These are phyloP conservation scores for Xylaria nigripes DNA, from an alignment of 495 filamentous ascomycete species.

Conservation along the genomic window DNA sequence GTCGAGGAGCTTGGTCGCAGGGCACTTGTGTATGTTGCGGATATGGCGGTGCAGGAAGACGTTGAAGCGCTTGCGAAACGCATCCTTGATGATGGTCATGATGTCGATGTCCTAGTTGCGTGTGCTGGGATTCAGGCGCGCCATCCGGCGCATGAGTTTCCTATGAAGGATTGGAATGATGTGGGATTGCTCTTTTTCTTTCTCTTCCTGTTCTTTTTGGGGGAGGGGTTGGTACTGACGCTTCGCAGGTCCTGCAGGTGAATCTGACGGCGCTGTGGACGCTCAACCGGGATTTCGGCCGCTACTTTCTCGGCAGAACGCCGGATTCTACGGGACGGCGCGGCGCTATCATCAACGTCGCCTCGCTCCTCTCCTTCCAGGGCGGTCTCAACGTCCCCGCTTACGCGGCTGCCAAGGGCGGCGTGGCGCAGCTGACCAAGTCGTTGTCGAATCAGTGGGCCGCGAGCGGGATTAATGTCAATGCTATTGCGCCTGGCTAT, in stretches of 20 bases:
- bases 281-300: slow-evolving; percentile 13
- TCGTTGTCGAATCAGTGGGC: slow-evolving; percentile 66
- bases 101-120: slow-evolving; percentile 16
- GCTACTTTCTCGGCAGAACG: slow-evolving; percentile 8
- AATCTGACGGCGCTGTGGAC: slow-evolving; percentile 9
- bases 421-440: slow-evolving; percentile 52
- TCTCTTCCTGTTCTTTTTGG: not conserved
- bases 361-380: slow-evolving; percentile 13
- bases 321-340: slow-evolving; percentile 8
- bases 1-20: slow-evolving; percentile 10
- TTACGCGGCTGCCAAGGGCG: slow-evolving; percentile 66
- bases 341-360: slow-evolving; percentile 13
- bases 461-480: slow-evolving; percentile 57
- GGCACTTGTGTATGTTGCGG: slow-evolving; percentile 9
- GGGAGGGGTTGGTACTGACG: not conserved
- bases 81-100: slow-evolving; percentile 21
- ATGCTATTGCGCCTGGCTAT: slow-evolving; percentile 61
- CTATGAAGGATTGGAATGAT: slow-evolving; percentile 15
- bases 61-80: slow-evolving; percentile 24
- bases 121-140: slow-evolving; percentile 11
- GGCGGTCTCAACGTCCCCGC: slow-evolving; percentile 42
- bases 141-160: slow-evolving; percentile 10
- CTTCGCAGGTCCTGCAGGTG: slow-evolving; percentile 9
- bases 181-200: not conserved
- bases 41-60: slow-evolving; percentile 10